Evolutionary conservation across 140 eudicot species (phyloP), one percentile per base, ranked within the genome.

Genomic region (Oenanthe javanica): DNA sequence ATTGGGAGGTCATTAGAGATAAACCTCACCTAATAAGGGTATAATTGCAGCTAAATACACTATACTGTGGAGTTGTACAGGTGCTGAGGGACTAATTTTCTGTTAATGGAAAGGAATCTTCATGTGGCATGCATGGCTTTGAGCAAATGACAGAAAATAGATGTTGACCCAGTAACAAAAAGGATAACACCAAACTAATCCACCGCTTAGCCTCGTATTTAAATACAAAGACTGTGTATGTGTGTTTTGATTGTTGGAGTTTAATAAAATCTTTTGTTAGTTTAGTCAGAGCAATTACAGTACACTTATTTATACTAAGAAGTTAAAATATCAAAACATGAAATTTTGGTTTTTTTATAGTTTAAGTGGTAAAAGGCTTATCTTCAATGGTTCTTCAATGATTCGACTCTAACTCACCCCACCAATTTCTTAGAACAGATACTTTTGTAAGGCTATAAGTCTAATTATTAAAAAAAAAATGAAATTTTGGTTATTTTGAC

Each of bases 101-200:
- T 61, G 7, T 61, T 61, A 61, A 61, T 61, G 69, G 36, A 21
- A 21, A n/a, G 36, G 69, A 61, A 21, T 61, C 69, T 61, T 61
- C 12, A 21, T n/a, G 31, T 6, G 69, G 52, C 51, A 50, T 51
- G 52, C 51, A 50, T 51, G 71, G 69, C 19, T 85, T 87, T 85
- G 59, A 86, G 87, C 91, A 85, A 81, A 84, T 91, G 93, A 93
- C 88, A 88, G 78, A 93, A 92, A 86, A 80, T 69, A 79, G 97
- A 93, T 91, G 97, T 87, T 91, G 98, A 94, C 96, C 92, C 82
- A 75, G 86, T 92, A 92, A 94, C 97, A 87, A 87, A 82, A 75
- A 79, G 83, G 88, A 90, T 90, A 87, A 88, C 79, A 85, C 82
- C 92, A 91, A 91, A 86, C 89, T 76, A 88, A 84, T 88, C 86